Evolutionary conservation across 495 filamentous ascomycete genomes (phyloP), one percentile per base, ranked within the genome.

Genomic region (Penicillium robsamsonii): DNA sequence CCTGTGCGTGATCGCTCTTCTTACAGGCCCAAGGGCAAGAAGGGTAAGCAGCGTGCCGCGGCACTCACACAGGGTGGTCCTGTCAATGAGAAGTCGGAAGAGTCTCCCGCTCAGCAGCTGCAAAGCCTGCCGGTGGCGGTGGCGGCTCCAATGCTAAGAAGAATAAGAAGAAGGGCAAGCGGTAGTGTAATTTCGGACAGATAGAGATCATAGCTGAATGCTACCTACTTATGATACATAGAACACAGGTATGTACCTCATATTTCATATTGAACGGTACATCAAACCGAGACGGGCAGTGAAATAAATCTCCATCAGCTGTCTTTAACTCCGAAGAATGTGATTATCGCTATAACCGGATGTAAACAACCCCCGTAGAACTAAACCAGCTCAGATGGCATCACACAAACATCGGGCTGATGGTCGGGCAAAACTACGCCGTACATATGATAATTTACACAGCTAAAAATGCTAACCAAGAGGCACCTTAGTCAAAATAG

Each of bases 21-120:
- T 42, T 99, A 96, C 73, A 75, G 87, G 47, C 92, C 92, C 13
- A 96, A 95, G 74, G 91, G 92, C 11, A 87, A 85, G 70, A 97
- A 96, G 79, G 90, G 90, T 11, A 92, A 90, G 79, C 89, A 88
- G 76, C 86, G 84, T 67, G 85, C 81, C 15, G 82, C 81, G 25
- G 89, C 88, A 42, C 75, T 86, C 30, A 96, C 90, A 11, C 94
- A 98, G 74, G 94, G 94, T 60, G 92, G 92, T 35, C 71, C 84
- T 38, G 85, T 88, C 18, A 81, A 70, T 50, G 89, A 87, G 56
- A 86, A 87, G 65, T 82, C 84, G 10, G 85, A 84, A 22, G 87
- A 86, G 33, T 79, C 83, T 2, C 76, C 79, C 75, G 77, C 77
- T 25, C 67, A 53, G 56, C 70, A 67, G 52, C 69, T 65, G 59